These are phyloP conservation scores for Phytopythium chamaehyphon DNA, from an alignment of 352 stramenopile species.

Conservation along the genomic window DNA sequence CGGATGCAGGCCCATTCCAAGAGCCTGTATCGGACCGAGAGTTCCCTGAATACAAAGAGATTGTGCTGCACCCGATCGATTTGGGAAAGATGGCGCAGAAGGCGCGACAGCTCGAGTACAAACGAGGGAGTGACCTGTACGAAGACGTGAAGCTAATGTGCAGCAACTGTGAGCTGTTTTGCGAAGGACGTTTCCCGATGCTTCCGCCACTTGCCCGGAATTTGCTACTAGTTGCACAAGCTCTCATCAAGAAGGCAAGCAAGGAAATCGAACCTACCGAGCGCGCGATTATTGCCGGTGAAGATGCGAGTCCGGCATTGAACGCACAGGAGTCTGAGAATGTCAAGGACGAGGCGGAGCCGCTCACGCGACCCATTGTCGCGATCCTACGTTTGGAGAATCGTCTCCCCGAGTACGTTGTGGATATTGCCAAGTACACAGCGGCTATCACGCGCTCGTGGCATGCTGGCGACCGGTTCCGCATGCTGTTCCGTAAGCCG, in stretches of 20 bases:
- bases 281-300: conserved; percentile 20
- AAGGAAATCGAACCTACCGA: conserved; percentile 67
- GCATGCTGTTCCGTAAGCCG: conserved; percentile 72
- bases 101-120: conserved; percentile 53
- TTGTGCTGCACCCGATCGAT: conserved; percentile 73
- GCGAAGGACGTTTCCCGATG: conserved; percentile 71
- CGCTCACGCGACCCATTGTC: conserved; percentile 31
- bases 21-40: conserved; percentile 77
- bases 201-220: conserved; percentile 70
- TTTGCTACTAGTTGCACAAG: conserved; percentile 59
- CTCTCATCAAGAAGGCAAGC: conserved; percentile 57
- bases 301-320: conserved; percentile 6
- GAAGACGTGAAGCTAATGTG: conserved; percentile 65
- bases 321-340: conserved; percentile 9
- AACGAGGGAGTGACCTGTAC: conserved; percentile 46
- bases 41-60: conserved; percentile 84
- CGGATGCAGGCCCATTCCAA: conserved; percentile 66
- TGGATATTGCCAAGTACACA: conserved; percentile 68
- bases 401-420: conserved; percentile 65
- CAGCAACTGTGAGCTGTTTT: conserved; percentile 80
- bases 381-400: conserved; percentile 82
- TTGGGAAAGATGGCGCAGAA: conserved; percentile 55
- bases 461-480: conserved; percentile 64
- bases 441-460: conserved; percentile 51
- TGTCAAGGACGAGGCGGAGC: conserved; percentile 1